A percentile compares a stretch with the other conserved stretches of the same genome.
phyloP scores from a whole-genome alignment of 1,284 basidiomycete species.

The Ceratobasidium sp. region DNA sequence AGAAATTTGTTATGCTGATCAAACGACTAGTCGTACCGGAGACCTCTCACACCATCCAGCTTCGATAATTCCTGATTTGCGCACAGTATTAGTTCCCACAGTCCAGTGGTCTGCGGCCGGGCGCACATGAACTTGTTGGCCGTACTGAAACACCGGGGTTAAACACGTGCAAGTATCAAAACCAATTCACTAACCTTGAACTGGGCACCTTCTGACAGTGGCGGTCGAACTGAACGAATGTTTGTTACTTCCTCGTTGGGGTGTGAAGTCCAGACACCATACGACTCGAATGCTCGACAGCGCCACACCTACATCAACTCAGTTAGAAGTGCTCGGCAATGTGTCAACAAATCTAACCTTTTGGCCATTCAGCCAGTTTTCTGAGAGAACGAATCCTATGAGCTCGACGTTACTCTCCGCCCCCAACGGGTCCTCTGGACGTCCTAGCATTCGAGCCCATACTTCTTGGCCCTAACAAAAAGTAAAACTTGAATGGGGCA shows the following conservation, averaged over 20 bases:
- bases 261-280: constrained; percentile 30
- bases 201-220: constrained; percentile 14
- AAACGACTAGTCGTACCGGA: not conserved
- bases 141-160: constrained; percentile 1
- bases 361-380: constrained; percentile 17
- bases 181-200: constrained; percentile 15
- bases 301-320: constrained; percentile 11
- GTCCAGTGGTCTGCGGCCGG: constrained; percentile 15
- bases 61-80: constrained; percentile 28
- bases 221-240: constrained; percentile 15
- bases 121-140: constrained; percentile 19
- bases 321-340: not conserved
- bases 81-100: not conserved
- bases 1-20: not conserved
- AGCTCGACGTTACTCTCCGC: constrained; percentile 31
- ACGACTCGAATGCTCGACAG: constrained; percentile 27
- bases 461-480: constrained; percentile 24
- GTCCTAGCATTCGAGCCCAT: constrained; percentile 34
- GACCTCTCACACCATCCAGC: constrained; percentile 35
- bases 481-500: not conserved
- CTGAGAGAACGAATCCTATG: constrained; percentile 20
- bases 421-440: constrained; percentile 11
- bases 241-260: constrained; percentile 28
- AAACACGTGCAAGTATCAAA: not conserved
- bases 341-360: too few species aligned